These are phyloP conservation scores for Solanum piurae DNA, from an alignment of 257 asterid genomes.

Conservation along the genomic window DNA sequence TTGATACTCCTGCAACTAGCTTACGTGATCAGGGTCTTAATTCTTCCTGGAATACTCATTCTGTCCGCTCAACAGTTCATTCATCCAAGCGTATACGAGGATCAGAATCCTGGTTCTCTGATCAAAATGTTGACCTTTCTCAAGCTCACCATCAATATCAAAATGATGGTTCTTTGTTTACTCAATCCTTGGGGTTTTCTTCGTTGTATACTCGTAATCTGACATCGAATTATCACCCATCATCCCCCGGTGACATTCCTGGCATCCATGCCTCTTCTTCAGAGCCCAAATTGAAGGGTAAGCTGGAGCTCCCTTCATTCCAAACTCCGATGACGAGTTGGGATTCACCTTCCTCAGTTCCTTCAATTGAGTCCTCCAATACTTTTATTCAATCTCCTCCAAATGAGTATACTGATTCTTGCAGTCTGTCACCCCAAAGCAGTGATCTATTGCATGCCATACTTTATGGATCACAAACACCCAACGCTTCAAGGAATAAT, in stretches of 20 bases:
- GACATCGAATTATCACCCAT: slow-evolving; percentile 7
- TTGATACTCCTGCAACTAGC: slow-evolving; percentile 39
- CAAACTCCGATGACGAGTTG: slow-evolving; percentile 61
- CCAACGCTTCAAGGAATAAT: slow-evolving; percentile 21
- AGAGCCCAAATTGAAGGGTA: slow-evolving; percentile 60
- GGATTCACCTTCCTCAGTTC: slow-evolving; percentile 59
- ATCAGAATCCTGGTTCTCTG: slow-evolving; percentile 21
- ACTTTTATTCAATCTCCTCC: slow-evolving; percentile 49
- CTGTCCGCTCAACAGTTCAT: slow-evolving; percentile 22
- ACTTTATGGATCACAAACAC: slow-evolving; percentile 37
- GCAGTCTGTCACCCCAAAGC: slow-evolving; percentile 38
- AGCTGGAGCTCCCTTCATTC: slow-evolving; percentile 98
- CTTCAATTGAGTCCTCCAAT: slow-evolving; percentile 51
- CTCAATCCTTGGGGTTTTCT: slow-evolving; percentile 31
- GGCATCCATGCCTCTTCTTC: slow-evolving; percentile 70
- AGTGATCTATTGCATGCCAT: slow-evolving; percentile 68
- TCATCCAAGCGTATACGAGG: slow-evolving; percentile 48
- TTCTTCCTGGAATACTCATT: slow-evolving; percentile 22
- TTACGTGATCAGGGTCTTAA: slow-evolving; percentile 22
- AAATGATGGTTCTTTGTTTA: slow-evolving; percentile 17
- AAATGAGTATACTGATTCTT: slow-evolving; percentile 22
- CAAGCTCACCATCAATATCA: slow-evolving; percentile 21
- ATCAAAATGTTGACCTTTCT: slow-evolving; percentile 8
- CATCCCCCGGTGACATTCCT: slow-evolving; percentile 19
- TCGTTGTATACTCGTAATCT: slow-evolving; percentile 24